phyloP scores from a whole-genome alignment of 2,329 filamentous ascomycete genomes.

The Colletotrichum sp. region DNA sequence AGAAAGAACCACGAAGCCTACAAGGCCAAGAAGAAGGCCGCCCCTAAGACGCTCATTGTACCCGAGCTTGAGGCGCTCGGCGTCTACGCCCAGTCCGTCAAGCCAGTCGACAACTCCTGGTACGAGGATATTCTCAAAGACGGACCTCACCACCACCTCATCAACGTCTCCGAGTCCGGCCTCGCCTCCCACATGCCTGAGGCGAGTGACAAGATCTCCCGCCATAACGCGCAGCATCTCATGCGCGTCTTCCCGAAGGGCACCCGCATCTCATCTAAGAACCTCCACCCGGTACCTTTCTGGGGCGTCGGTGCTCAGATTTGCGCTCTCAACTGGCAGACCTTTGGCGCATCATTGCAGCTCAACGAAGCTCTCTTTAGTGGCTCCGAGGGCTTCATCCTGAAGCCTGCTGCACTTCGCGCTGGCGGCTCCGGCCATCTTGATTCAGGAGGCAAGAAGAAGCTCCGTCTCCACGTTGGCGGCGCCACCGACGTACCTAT shows the following conservation, averaged over 20 bases:
- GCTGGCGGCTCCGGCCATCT: conserved; percentile 57
- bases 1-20: conserved; percentile 44
- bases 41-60: conserved; percentile 56
- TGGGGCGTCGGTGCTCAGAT: conserved; percentile 74
- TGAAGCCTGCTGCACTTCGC: conserved; percentile 67
- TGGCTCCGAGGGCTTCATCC: conserved; percentile 68
- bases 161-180: conserved; percentile 72
- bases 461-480: conserved; percentile 62
- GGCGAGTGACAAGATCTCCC: conserved; percentile 52
- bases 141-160: conserved; percentile 68
- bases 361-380: conserved; percentile 72
- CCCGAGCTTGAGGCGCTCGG: conserved; percentile 70
- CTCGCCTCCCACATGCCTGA: conserved; percentile 56
- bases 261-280: conserved; percentile 69
- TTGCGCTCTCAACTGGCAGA: conserved; percentile 74
- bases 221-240: conserved; percentile 68
- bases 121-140: conserved; percentile 59
- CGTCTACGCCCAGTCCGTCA: conserved; percentile 74
- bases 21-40: conserved; percentile 54
- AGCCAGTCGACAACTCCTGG: conserved; percentile 71
- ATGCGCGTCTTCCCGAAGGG: conserved; percentile 76
- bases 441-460: conserved; percentile 45
- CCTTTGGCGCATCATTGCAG: conserved; percentile 69
- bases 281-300: conserved; percentile 66
- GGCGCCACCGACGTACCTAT: conserved; percentile 68